phyloP scores from a whole-genome alignment of 176 grass and related monocot genomes.

The Oryza glumipatula region DNA sequence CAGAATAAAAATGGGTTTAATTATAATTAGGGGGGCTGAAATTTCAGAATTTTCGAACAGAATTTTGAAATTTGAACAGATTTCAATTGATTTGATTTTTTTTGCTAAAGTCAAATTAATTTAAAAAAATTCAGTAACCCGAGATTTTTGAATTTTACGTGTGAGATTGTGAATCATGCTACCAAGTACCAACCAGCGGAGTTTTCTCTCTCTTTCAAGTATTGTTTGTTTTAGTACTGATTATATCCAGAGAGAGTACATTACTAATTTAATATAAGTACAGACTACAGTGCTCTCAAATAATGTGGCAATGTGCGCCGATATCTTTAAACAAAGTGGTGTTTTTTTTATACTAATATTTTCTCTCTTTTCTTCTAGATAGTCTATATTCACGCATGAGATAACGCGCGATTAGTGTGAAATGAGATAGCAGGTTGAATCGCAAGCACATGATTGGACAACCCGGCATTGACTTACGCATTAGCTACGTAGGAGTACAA shows the following conservation, averaged over 20 bases:
- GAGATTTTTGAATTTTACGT: not conserved
- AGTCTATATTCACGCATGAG: not conserved
- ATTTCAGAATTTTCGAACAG: not conserved
- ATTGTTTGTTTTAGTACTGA: not conserved
- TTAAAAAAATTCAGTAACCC: not conserved
- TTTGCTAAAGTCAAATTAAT: not conserved
- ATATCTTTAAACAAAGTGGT: not conserved
- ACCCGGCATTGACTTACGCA: not conserved
- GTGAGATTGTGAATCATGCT: not conserved
- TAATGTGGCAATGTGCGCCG: not conserved
- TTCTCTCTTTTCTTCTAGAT: not conserved
- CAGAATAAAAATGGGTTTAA: not conserved
- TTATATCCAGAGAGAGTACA: not conserved
- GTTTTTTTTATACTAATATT: not conserved
- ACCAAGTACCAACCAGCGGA: no score
- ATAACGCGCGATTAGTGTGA: not conserved
- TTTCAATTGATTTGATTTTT: not conserved
- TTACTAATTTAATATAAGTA: not conserved
- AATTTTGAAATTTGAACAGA: not conserved
- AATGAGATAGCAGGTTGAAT: not conserved
- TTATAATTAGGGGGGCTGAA: no score
- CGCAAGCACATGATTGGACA: constrained; percentile 3
- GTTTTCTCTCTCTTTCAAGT: not conserved
- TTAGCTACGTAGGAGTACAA: not conserved
- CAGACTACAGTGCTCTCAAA: not conserved